Evolutionary conservation across 305 asterid genomes (phyloP).

Genomic region (Plantago coronopus): DNA sequence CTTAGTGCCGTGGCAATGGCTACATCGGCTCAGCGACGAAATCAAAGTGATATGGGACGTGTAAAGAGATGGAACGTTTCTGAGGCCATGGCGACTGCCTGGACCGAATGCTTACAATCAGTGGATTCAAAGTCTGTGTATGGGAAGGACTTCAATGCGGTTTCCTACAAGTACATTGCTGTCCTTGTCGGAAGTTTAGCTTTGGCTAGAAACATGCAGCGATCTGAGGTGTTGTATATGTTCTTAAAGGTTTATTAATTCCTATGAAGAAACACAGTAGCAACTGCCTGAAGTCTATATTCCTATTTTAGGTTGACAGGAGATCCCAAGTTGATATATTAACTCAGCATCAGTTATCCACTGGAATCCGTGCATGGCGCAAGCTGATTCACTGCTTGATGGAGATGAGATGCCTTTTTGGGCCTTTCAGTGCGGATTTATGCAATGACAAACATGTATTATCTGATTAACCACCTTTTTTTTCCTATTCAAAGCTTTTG

Average conservation of each 20-base stretch:
- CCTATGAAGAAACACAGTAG: constrained; percentile 18
- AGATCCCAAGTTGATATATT: constrained; percentile 79
- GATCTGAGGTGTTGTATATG: constrained; percentile 76
- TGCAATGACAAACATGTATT: constrained; percentile 74
- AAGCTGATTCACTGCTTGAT: constrained; percentile 86
- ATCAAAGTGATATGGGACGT: constrained; percentile 76
- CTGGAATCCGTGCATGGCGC: constrained; percentile 98
- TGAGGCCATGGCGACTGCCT: constrained; percentile 98
- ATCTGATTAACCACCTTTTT: constrained; percentile 29
- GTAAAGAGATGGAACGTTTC: constrained; percentile 96
- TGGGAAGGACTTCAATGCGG: constrained; percentile 90
- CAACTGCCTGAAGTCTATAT: constrained; percentile 22
- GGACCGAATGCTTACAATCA: constrained; percentile 94
- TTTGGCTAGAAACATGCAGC: constrained; percentile 96
- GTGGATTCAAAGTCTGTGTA: constrained; percentile 93
- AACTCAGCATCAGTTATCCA: constrained; percentile 65
- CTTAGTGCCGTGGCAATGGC: constrained; percentile 99
- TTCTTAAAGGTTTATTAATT: constrained; percentile 21
- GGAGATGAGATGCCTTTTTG: constrained; percentile 87
- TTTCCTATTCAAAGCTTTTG: constrained; percentile 24
- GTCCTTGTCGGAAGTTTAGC: constrained; percentile 98
- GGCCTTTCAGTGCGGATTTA: constrained; percentile 64
- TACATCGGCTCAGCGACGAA: constrained; percentile 87
- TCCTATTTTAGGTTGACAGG: constrained; percentile 77
- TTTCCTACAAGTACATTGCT: constrained; percentile 87